phyloP scores from a whole-genome alignment of 2,329 filamentous ascomycete genomes.

The Claviceps spartinae region DNA sequence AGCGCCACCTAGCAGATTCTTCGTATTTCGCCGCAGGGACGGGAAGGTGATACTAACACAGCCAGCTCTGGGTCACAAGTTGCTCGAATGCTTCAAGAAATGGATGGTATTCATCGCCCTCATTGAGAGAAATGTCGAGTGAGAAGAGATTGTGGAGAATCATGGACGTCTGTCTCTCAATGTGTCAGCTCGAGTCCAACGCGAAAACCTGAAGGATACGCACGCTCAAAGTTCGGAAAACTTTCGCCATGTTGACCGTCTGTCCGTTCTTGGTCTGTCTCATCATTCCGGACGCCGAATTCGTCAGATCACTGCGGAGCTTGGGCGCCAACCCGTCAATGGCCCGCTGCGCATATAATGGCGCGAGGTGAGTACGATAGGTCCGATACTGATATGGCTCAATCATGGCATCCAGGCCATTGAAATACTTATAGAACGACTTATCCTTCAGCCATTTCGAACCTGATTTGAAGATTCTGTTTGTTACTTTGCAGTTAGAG shows the following conservation, averaged over 20 bases:
- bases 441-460: not conserved
- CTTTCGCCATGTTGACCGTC: not conserved
- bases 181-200: too few species aligned
- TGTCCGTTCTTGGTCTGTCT: not conserved
- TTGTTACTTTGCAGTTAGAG: not conserved
- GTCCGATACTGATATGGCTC: not conserved
- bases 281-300: not conserved
- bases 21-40: too few species aligned
- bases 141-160: constrained; percentile 1
- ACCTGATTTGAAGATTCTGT: not conserved
- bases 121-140: not conserved
- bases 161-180: not conserved
- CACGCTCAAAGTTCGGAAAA: not conserved
- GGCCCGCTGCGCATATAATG: not conserved
- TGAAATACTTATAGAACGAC: not conserved
- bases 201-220: not conserved
- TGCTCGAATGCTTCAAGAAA: constrained; percentile 1
- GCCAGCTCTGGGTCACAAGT: constrained; percentile 1
- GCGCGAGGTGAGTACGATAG: constrained; percentile 1
- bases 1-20: too few species aligned
- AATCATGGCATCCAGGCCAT: constrained; percentile 2
- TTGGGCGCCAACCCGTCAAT: not conserved
- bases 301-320: not conserved
- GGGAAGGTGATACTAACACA: not conserved
- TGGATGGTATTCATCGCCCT: not conserved